Evolutionary conservation across 768 basidiomycete genomes (phyloP), one percentile per base, ranked within the genome.

Genomic region (Nevesoporus exiguus): DNA sequence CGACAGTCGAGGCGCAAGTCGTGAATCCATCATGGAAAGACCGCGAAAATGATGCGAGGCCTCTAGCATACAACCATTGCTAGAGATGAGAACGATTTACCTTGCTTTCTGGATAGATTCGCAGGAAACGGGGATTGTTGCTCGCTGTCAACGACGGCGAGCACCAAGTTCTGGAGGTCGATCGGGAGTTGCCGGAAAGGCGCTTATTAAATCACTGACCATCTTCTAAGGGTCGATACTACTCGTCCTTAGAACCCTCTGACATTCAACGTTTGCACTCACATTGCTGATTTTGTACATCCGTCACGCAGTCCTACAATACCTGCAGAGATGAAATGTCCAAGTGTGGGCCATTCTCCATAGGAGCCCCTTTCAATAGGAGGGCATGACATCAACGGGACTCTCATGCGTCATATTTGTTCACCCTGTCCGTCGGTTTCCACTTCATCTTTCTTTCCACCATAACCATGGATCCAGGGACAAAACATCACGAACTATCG

Each of bases 91-190:
- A 13, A 17, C 6, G 17, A 34, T 47, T 55, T 54, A 70, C 70
- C 65, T 69, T 52, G 4, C 47, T 59, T 46, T 46, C 58, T 52
- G 61, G 54, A n/a, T 47, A 39, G 55, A 51, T 49, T 49, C 25
- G 46, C 46, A 17, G 54, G 49, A 27, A 51, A 57, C 49, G 58
- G 59, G 37, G 59, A 56, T 56, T 51, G 59, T 59, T 66, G 66
- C 69, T 72, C 75, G 67, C 61, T 69, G 73, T 74, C 43, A 52
- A 36, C 52, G 67, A 67, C 62, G 63, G 59, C 60, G 67, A 70
- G 63, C 59, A 66, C 57, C 51, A 58, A 43, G 59, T 53, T 58
- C 40, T 36, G 49, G 47, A n/a, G 50, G 30, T 31, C 41, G 52
- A 36, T 45, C 64, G 66, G 63, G 36, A 64, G 36, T 62, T 72